Conservation (phyloP, 805 yeast species). For the Lipomyces starkeyi region DNA sequence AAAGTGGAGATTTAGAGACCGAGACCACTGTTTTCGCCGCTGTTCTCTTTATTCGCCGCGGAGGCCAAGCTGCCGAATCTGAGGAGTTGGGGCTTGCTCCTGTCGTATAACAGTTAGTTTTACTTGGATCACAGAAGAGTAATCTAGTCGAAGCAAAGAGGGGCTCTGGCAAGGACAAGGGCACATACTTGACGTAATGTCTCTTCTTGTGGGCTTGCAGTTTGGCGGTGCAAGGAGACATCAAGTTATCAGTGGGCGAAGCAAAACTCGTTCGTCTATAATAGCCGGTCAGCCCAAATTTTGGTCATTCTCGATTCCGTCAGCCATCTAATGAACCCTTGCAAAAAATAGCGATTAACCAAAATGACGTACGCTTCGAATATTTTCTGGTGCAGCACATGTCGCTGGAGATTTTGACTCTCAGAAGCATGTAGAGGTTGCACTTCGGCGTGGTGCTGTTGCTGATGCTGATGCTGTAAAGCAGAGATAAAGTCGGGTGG, state of each 20-base stretch:
- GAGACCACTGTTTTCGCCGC: conserved; percentile 12
- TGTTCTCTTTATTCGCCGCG: conserved; percentile 22
- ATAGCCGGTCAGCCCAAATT: neutral
- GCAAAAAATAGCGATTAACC: neutral
- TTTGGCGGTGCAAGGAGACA: conserved; percentile 66
- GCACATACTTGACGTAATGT: conserved; percentile 49
- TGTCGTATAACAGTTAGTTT: neutral
- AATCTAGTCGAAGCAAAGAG: neutral
- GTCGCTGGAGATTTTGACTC: conserved; percentile 26
- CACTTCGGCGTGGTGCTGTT: neutral
- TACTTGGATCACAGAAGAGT: neutral
- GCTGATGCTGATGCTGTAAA: neutral
- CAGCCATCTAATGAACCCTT: neutral
- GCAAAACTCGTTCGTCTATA: conserved; percentile 44
- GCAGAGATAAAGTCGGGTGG: neutral
- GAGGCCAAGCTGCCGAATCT: conserved; percentile 25
- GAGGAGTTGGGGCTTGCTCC: conserved; percentile 36
- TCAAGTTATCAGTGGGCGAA: conserved; percentile 63
- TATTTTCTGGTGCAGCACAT: conserved; percentile 30
- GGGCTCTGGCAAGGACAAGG: too few species aligned
- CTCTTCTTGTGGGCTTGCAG: conserved; percentile 56
- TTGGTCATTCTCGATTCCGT: neutral
- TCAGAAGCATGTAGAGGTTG: conserved; percentile 23
- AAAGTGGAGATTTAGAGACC: conserved; percentile 9
- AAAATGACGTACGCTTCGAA: conserved; percentile 31